Percentiles rank a stretch among this genome's conserved stretches.
Conservation (phyloP, 371 early-diverging fungal genomes). For the Umbelopsis sp. region DNA sequence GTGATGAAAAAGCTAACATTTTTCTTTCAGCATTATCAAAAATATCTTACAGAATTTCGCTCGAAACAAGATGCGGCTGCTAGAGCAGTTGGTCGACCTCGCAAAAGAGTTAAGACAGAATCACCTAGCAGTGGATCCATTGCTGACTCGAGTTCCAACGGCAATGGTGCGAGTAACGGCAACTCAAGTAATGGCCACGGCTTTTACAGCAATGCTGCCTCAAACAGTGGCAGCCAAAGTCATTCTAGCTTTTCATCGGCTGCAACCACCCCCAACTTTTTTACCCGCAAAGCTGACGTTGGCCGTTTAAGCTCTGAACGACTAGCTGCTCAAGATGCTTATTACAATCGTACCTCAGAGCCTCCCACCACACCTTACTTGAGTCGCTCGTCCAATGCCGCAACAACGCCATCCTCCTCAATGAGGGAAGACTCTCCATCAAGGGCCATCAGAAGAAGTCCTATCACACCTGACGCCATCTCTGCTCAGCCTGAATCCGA, state of each 20-base stretch:
- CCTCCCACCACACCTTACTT: neutral
- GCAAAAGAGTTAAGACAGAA: conserved; percentile 30
- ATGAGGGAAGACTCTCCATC: neutral
- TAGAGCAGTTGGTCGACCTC: conserved; percentile 25
- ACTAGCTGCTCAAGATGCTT: conserved; percentile 5
- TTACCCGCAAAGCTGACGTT: neutral
- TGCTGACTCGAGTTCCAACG: conserved; percentile 47
- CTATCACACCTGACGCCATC: neutral
- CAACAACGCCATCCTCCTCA: neutral
- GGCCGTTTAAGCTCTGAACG: neutral
- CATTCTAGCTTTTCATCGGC: neutral
- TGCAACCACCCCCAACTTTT: neutral
- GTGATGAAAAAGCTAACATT: neutral
- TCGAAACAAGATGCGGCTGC: conserved; percentile 42
- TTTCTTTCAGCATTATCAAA: conserved; percentile 36
- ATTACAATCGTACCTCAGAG: neutral
- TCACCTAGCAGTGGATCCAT: conserved; percentile 32
- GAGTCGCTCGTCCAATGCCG: neutral
- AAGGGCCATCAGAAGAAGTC: neutral
- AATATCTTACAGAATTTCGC: conserved; percentile 48
- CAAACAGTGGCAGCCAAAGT: neutral
- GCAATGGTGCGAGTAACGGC: conserved; percentile 25
- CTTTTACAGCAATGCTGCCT: neutral
- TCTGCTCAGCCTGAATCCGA: neutral
- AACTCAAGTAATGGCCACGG: conserved; percentile 12